Evolutionary conservation across 768 basidiomycete genomes (phyloP), one percentile per base, ranked within the genome.

Genomic region (Lyophyllum semitale): DNA sequence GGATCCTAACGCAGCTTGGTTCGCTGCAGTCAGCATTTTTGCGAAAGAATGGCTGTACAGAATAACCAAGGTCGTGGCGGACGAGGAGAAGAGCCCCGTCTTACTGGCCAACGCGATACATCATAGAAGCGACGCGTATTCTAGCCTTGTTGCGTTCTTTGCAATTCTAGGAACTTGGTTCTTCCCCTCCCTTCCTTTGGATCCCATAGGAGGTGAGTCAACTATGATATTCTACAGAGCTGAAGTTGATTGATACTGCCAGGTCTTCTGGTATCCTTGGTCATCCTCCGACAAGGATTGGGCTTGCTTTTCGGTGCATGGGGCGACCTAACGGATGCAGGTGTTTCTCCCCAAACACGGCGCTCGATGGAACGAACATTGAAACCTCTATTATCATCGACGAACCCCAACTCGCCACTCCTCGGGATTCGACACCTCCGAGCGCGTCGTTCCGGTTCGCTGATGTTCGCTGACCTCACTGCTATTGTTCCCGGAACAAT

Each of bases 1-100:
- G 5, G 94, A 97, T 67, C 90, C 93, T 38, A 95, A 98, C 66
- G 97, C 97, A 18, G 94, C 95, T 26, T 98, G 95, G 95, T 95
- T 98, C 64, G 97, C 97, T 8, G 84, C 85, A 1, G 63, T 85
- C 20, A 86, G 91, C 59, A 84, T 98, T 2, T 47, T 93, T 3
- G 71, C 81, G 57, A 99, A 99, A 68, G 97, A 99, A 71, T 98
- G 89, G 88, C 70, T 99, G 12, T 98, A 96, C 71, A 78, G 95
- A 40, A 75, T 88, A 43, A 98, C 95, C 44, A 90, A 89, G 66
- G 83, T 81, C 51, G 95, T 99, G 27, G 97, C 96, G 11, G 85
- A 92, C 54, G 84, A 93, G 63, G 95, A 98, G 71, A 86, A 87
- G 63, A 93, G 90, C 64, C 91, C 93, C 4, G 97, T 99, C 0